A percentile compares a stretch with the other conserved stretches of the same genome.
Evolutionary conservation across 129 eudicot species (phyloP).

Genomic region (Arctium minus): DNA sequence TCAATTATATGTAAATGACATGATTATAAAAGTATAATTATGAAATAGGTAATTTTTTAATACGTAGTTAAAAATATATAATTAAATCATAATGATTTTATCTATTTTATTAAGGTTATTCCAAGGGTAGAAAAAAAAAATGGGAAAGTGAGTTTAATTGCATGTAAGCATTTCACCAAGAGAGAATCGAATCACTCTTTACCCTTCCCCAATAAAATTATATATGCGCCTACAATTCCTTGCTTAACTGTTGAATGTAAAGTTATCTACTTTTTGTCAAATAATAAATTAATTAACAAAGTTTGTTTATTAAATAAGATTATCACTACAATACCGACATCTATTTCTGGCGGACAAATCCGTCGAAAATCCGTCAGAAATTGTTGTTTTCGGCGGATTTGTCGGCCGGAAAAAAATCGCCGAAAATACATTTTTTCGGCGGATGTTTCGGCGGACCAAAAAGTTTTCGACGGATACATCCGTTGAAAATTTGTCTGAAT

Average conservation of each 20-base stretch:
- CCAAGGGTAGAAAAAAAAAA: not conserved
- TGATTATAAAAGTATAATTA: not conserved
- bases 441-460: too few relatives aligned
- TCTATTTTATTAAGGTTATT: not conserved
- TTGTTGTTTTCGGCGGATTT: too few relatives aligned
- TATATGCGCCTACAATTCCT: slow-evolving; percentile 15
- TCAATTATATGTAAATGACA: too few relatives aligned
- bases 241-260: slow-evolving; percentile 13
- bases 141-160: slow-evolving; percentile 13
- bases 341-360: too few relatives aligned
- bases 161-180: slow-evolving; percentile 12
- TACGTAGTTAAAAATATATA: not conserved
- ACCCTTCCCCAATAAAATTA: slow-evolving; percentile 9
- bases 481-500: too few relatives aligned
- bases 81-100: too few relatives aligned
- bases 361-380: too few relatives aligned
- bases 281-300: not conserved
- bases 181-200: slow-evolving; percentile 14
- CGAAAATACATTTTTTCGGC: too few relatives aligned
- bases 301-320: not conserved
- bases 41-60: too few relatives aligned
- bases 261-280: not conserved
- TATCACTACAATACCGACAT: too few relatives aligned
- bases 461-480: too few relatives aligned
- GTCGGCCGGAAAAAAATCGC: too few relatives aligned